A percentile compares a stretch with the other conserved stretches of the same genome.
These are phyloP conservation scores for Neolentinus lepideus DNA, from an alignment of 1,284 basidiomycete species.

Conservation along the genomic window DNA sequence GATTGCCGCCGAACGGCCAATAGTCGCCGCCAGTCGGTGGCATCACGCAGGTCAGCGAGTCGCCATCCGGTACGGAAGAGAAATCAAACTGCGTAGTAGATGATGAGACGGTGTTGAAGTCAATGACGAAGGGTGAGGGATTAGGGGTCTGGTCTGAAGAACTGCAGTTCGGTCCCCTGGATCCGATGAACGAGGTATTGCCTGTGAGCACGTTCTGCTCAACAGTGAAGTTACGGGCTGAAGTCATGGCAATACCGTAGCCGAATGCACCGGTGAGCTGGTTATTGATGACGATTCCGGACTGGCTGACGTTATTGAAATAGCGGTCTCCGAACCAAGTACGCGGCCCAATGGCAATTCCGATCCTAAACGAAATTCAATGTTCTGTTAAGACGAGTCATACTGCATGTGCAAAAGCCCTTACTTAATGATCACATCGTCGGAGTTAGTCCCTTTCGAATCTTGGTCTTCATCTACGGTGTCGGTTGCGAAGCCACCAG, in stretches of 20 bases:
- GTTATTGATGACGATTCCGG: slow-evolving; percentile 62
- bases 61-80: slow-evolving; percentile 38
- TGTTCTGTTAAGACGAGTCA: slow-evolving; percentile 7
- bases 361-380: slow-evolving; percentile 40
- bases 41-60: slow-evolving; percentile 56
- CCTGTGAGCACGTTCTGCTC: slow-evolving; percentile 56
- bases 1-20: slow-evolving; percentile 64
- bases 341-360: slow-evolving; percentile 70
- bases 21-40: slow-evolving; percentile 63
- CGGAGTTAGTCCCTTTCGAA: slow-evolving; percentile 46
- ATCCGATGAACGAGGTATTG: slow-evolving; percentile 75
- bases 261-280: slow-evolving; percentile 66
- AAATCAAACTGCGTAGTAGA: slow-evolving; percentile 49
- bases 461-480: slow-evolving; percentile 27
- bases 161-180: slow-evolving; percentile 65
- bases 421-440: slow-evolving; percentile 64
- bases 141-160: slow-evolving; percentile 38
- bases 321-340: slow-evolving; percentile 70
- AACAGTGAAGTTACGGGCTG: slow-evolving; percentile 62
- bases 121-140: slow-evolving; percentile 54
- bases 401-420: slow-evolving; percentile 14
- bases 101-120: slow-evolving; percentile 32
- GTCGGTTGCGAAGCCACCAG: slow-evolving; percentile 59
- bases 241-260: slow-evolving; percentile 60
- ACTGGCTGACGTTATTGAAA: slow-evolving; percentile 49